Evolutionary conservation across 106 monocot species (phyloP), one percentile per base, ranked within the genome.

Genomic region (Triglochin maritima): DNA sequence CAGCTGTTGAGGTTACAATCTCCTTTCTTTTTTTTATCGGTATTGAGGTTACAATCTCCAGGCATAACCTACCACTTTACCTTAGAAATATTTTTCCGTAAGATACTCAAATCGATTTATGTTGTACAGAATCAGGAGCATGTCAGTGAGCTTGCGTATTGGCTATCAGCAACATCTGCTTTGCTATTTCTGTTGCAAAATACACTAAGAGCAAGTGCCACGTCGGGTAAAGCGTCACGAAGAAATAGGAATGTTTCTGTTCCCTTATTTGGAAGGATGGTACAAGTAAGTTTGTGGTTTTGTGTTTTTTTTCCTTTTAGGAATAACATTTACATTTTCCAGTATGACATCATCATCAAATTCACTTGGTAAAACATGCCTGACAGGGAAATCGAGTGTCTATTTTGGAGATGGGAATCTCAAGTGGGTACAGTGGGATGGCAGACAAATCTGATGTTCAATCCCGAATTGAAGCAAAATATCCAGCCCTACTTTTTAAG

Each of bases 381-480:
- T 54, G 45, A 15, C 79, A 90, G 90, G 78, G 44, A 47, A 56
- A 70, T 4, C 82, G 76, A 15, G n/a, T 84, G 51, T 70, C 84
- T 64, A 78, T 79, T 9, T 57, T 87, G 59, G 79, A 69, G 11
- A 73, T 83, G 71, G 95, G 79, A 8, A 81, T 88, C 71, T 86
- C 91, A 14, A 78, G 87, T 66, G 95, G 90, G 5, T 96, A 96
- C 66, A 91, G 96, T 63, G 91, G 91, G 69, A 82, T 98, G 84
- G 64, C 60, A 4, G 78, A 77, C 8, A 88, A 82, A 57, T 60
- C 78, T 8, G 79, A 77, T 59, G 47, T 46, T 10, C 78, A 75
- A 65, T 70, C 78, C 17, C 82, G 74, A 79, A 74, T 98, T 55
- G 96, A 91, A 55, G 91, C 96, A 17, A 98, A 98, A 63, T 98